Base-by-base conservation (phyloP, 2,329 filamentous ascomycete species). In the Byssothecium circinans region DNA sequence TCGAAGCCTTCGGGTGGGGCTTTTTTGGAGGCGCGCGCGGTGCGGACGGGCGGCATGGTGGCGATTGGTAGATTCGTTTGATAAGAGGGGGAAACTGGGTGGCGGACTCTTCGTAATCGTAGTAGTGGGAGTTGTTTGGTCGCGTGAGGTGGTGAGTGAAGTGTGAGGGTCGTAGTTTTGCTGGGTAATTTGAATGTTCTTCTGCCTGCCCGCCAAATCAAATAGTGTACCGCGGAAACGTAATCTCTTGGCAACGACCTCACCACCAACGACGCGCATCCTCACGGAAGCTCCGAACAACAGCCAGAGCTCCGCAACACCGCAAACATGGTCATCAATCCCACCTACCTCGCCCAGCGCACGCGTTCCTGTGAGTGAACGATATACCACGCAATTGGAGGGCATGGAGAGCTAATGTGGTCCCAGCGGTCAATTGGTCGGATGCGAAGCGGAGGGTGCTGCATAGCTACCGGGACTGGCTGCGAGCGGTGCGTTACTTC, bases 401-500 rank as follows among this genome's bases (percentile, higher is more conserved):
- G 18, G 2, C 3, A 4, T 22, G n/a, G 43, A 41, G 20, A 25
- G 49, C 60, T 68, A 62, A 68, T 38, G 23, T 41, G 27, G 44
- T 10, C 41, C 54, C 72, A 96, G 92, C 92, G 71, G 79, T 83
- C 77, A 95, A 87, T 80, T 96, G 89, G 91, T 70, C 76, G 64
- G 91, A 97, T 80, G 92, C 92, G 65, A 89, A 88, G 76, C 81
- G 79, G 72, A 85, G 92, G 80, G 94, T 96, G 57, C 75, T 96
- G 63, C 84, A 85, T 70, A 87, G 89, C 64, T 99, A 99, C 79
- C 83, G 94, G 72, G 87, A 92, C 79, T 99, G 94, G 94, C 83
- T 97, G 65, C 86, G 94, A 80, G 86, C 90, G 75, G 94, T 99
- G 87, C 71, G 91, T 86, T 45, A 44, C 30, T 49, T 60, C 49